Evolutionary conservation across 148 eudicot species (phyloP).

Genomic region (Rhododendron ferrugineum): DNA sequence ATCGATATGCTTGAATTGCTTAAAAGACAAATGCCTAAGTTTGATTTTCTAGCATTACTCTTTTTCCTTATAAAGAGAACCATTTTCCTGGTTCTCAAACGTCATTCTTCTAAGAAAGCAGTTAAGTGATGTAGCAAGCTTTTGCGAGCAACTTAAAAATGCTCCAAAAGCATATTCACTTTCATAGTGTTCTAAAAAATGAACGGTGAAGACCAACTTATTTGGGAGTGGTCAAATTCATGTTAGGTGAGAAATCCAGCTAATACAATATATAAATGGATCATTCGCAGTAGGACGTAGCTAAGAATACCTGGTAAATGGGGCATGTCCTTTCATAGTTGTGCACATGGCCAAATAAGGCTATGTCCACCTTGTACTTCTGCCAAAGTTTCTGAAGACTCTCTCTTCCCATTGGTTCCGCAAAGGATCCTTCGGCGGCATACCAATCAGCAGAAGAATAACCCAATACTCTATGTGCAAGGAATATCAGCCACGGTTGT

Average conservation of each 20-base stretch:
- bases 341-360: conserved; percentile 80
- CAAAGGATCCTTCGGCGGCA: conserved; percentile 64
- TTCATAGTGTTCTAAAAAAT: too few species aligned
- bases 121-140: neutral
- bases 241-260: neutral
- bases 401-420: conserved; percentile 94
- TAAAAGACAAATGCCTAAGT: neutral
- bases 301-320: conserved; percentile 62
- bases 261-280: neutral
- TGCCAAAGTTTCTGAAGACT: conserved; percentile 94
- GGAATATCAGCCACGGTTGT: conserved; percentile 91
- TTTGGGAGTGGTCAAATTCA: neutral
- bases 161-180: neutral
- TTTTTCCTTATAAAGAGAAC: neutral
- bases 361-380: conserved; percentile 87
- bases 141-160: neutral
- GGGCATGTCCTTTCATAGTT: conserved; percentile 92
- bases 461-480: conserved; percentile 88
- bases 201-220: neutral
- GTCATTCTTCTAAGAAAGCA: neutral
- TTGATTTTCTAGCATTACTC: neutral
- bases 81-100: neutral
- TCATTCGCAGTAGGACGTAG: neutral
- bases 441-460: conserved; percentile 61
- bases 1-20: neutral